A percentile compares a stretch with the other conserved stretches of the same genome.
Conservation (phyloP, 345 rosid species). For the Hevea brasiliensis region DNA sequence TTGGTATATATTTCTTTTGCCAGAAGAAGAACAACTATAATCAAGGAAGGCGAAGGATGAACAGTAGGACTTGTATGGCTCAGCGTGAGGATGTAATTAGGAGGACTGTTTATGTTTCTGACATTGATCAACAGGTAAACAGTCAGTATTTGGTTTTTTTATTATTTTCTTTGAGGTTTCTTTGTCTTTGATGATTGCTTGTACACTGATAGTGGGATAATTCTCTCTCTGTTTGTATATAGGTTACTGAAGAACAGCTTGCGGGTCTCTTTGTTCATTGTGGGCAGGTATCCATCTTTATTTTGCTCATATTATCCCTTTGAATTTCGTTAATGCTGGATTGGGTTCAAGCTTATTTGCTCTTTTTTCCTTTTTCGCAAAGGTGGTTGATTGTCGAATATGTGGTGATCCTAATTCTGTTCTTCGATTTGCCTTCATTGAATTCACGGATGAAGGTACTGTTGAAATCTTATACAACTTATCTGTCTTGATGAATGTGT, state of each 20-base stretch:
- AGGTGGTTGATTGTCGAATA: slow-evolving; percentile 67
- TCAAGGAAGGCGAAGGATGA: slow-evolving; percentile 79
- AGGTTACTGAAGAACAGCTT: slow-evolving; percentile 95
- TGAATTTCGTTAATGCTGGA: background rate
- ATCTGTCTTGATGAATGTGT: background rate
- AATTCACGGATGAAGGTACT: slow-evolving; percentile 93
- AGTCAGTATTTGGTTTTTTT: background rate
- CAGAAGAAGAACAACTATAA: slow-evolving; percentile 70
- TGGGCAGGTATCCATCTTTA: slow-evolving; percentile 60
- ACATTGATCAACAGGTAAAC: slow-evolving; percentile 71
- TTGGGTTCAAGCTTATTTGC: slow-evolving; percentile 4
- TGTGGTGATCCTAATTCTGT: slow-evolving; percentile 93
- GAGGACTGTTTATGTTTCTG: slow-evolving; percentile 84
- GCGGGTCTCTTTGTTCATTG: slow-evolving; percentile 78
- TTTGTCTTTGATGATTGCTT: slow-evolving; percentile 9
- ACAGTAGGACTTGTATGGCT: slow-evolving; percentile 77
- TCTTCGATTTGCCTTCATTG: slow-evolving; percentile 94
- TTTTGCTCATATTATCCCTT: background rate
- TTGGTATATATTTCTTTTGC: slow-evolving; percentile 10
- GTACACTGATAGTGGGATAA: slow-evolving; percentile 11
- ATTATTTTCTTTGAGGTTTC: background rate
- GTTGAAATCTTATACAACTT: slow-evolving; percentile 21
- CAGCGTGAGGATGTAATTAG: slow-evolving; percentile 87
- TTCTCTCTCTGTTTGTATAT: slow-evolving; percentile 16
- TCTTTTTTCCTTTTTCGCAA: background rate